phyloP scores from a whole-genome alignment of 2,329 filamentous ascomycete genomes.

The Lachnellula suecica region DNA sequence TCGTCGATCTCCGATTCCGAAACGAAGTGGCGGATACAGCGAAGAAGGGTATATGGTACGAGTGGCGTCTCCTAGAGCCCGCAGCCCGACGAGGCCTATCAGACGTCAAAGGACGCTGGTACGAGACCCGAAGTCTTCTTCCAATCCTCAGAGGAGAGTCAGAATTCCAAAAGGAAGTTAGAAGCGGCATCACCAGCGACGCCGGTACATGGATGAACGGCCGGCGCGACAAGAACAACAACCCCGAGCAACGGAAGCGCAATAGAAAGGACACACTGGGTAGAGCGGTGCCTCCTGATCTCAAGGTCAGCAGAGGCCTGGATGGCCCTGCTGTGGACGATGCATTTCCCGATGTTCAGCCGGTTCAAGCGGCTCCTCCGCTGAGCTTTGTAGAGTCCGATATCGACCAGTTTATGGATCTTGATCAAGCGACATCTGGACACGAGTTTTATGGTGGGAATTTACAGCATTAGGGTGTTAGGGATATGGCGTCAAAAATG shows the following conservation, averaged over 20 bases:
- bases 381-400: conserved; percentile 9
- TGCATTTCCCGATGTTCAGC: conserved; percentile 26
- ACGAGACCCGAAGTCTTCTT: conserved; percentile 52
- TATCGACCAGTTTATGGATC: conserved; percentile 18
- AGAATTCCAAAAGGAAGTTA: conserved; percentile 34
- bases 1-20: conserved; percentile 37
- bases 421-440: conserved; percentile 7
- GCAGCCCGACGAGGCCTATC: conserved; percentile 35
- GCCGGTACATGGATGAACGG: conserved; percentile 46
- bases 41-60: conserved; percentile 27
- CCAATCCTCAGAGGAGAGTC: conserved; percentile 33
- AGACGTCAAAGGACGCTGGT: conserved; percentile 60
- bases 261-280: conserved; percentile 35
- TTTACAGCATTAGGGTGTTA: conserved; percentile 1
- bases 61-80: conserved; percentile 32
- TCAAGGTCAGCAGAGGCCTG: conserved; percentile 34
- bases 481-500: conserved; percentile 1
- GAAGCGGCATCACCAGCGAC: conserved; percentile 38
- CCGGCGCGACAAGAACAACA: conserved; percentile 38
- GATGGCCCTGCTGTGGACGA: conserved; percentile 30
- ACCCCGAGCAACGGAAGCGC: conserved; percentile 28
- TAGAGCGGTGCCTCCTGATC: conserved; percentile 32
- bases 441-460: conserved; percentile 6
- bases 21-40: conserved; percentile 45
- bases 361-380: neutral